phyloP scores from a whole-genome alignment of 2,329 filamentous ascomycete genomes.

The Colletotrichum tamarilloi region DNA sequence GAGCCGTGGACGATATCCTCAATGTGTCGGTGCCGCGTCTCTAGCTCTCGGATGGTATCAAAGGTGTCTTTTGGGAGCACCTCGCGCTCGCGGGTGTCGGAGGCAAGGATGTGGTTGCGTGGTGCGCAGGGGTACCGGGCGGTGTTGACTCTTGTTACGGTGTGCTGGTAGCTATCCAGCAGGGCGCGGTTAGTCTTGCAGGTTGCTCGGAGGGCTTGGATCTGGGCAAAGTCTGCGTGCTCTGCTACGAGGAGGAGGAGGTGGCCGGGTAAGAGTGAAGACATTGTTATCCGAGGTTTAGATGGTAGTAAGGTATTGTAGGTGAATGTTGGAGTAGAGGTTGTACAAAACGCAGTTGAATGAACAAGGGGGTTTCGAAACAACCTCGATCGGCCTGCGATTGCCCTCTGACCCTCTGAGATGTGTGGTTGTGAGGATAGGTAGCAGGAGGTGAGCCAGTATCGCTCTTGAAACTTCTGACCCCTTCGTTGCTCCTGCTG shows the following conservation, averaged over 20 bases:
- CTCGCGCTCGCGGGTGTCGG: constrained; percentile 30
- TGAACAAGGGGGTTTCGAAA: not conserved
- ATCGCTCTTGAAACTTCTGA: not conserved
- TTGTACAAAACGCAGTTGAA: not conserved
- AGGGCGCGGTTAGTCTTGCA: constrained; percentile 25
- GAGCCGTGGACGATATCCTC: constrained; percentile 23
- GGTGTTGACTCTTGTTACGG: constrained; percentile 24
- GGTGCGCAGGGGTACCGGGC: constrained; percentile 15
- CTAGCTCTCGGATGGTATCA: constrained; percentile 29
- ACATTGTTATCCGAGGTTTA: constrained; percentile 27
- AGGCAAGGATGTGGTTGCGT: constrained; percentile 31
- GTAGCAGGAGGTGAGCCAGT: not conserved
- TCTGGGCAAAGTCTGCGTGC: constrained; percentile 20
- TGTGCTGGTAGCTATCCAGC: constrained; percentile 33
- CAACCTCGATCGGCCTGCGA: not conserved
- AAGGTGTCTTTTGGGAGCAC: constrained; percentile 22
- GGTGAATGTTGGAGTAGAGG: not conserved
- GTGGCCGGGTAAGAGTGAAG: constrained; percentile 19
- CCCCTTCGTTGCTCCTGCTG: not conserved
- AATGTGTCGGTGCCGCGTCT: constrained; percentile 30
- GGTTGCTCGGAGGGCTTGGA: constrained; percentile 28
- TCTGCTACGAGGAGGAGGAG: constrained; percentile 29
- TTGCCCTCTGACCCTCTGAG: not conserved
- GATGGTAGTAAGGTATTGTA: not conserved
- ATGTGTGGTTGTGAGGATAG: not conserved